Evolutionary conservation across 116 monocot genomes (phyloP).

Genomic region (Cymodocea nodosa): DNA sequence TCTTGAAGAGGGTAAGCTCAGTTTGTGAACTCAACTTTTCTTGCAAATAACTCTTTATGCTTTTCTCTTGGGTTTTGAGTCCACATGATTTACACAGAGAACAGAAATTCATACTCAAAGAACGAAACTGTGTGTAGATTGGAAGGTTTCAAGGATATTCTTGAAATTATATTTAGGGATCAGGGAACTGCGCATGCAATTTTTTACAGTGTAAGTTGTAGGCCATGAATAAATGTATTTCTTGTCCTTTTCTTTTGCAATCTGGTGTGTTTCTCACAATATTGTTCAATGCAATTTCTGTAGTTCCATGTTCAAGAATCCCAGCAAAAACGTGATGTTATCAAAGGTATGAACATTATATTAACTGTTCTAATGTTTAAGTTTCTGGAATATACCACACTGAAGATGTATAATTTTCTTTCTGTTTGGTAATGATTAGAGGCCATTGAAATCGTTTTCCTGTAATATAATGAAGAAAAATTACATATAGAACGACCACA

Average conservation of each 20-base stretch:
- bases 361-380: too few relatives aligned
- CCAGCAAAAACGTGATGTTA: slow-evolving; percentile 27
- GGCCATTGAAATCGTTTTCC: too few relatives aligned
- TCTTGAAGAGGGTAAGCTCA: slow-evolving; percentile 72
- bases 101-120: slow-evolving; percentile 22
- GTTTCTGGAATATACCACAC: too few relatives aligned
- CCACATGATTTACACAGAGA: slow-evolving; percentile 20
- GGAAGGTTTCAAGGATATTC: slow-evolving; percentile 61
- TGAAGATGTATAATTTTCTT: too few relatives aligned
- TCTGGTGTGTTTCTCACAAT: too few relatives aligned
- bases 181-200: slow-evolving; percentile 67
- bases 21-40: background rate
- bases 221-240: background rate
- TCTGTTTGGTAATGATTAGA: too few relatives aligned
- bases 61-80: background rate
- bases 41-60: background rate
- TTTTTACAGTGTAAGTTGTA: slow-evolving; percentile 63
- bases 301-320: slow-evolving; percentile 95
- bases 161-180: slow-evolving; percentile 78
- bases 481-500: too few relatives aligned
- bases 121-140: slow-evolving; percentile 61
- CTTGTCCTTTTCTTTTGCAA: background rate
- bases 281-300: background rate
- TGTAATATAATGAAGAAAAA: too few relatives aligned
- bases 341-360: slow-evolving; percentile 35